These are phyloP conservation scores for Geotrichum macrosporum DNA, from an alignment of 1,139 yeast genomes.

Conservation along the genomic window DNA sequence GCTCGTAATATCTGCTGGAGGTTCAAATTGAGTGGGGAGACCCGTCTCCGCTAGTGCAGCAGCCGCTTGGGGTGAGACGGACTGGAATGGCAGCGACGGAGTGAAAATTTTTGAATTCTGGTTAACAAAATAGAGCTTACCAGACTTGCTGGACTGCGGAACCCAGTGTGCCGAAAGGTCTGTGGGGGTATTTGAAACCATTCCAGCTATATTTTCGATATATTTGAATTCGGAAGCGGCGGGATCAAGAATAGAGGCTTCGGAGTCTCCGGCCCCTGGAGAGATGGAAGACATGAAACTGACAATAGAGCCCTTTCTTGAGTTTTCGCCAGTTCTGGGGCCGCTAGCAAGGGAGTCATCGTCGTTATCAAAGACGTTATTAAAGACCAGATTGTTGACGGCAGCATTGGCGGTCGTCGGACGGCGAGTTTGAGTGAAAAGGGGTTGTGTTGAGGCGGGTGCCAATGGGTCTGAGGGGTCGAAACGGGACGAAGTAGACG, in stretches of 20 bases:
- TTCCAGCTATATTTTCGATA: constrained; percentile 21
- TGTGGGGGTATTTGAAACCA: constrained; percentile 18
- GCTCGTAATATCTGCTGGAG: constrained; percentile 16
- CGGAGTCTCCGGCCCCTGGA: constrained; percentile 19
- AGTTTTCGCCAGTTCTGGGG: constrained; percentile 7
- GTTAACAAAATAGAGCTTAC: constrained; percentile 31
- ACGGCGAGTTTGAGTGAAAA: constrained; percentile 17
- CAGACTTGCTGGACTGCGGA: constrained; percentile 32
- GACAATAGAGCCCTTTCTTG: constrained; percentile 27
- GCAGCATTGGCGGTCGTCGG: constrained; percentile 1
- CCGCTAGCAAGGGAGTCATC: constrained; percentile 7
- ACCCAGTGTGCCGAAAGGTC: constrained; percentile 30
- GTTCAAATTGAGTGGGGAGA: constrained; percentile 5
- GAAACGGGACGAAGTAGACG: background rate
- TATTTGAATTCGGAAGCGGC: constrained; percentile 21
- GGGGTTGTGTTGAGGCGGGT: constrained; percentile 11
- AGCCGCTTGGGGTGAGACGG: constrained; percentile 21
- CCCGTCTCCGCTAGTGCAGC: constrained; percentile 11
- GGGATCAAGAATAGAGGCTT: constrained; percentile 17
- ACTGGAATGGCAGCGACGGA: constrained; percentile 30
- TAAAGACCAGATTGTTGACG: constrained; percentile 15
- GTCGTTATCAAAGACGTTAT: constrained; percentile 16
- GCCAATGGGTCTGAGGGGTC: constrained; percentile 19
- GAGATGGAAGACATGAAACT: constrained; percentile 21
- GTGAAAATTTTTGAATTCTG: constrained; percentile 28